Evolutionary conservation across 306 rosid species (phyloP).

Genomic region (Inga laurina): DNA sequence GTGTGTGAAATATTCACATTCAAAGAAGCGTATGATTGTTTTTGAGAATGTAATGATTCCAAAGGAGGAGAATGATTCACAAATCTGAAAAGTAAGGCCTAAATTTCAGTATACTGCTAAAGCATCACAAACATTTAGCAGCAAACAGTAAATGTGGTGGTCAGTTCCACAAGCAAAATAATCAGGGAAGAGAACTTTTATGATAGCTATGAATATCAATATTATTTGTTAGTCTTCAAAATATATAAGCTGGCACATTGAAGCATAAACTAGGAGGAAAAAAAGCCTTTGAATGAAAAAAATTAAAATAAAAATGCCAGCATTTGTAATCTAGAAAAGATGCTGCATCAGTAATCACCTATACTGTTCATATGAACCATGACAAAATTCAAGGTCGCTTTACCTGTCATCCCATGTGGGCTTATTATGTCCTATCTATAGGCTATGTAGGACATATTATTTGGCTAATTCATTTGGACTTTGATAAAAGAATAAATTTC

Average conservation of each 20-base stretch:
- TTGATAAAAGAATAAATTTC: background rate
- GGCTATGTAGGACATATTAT: background rate
- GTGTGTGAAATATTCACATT: background rate
- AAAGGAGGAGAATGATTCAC: constrained; percentile 3
- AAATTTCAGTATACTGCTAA: background rate
- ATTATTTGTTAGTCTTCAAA: background rate
- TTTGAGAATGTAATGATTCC: background rate
- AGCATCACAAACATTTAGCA: background rate
- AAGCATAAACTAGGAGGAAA: background rate
- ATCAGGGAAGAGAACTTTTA: background rate
- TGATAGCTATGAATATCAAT: background rate
- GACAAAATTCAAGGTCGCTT: constrained; percentile 24
- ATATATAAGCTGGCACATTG: background rate
- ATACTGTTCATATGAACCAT: background rate
- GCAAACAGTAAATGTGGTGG: background rate
- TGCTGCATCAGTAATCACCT: background rate
- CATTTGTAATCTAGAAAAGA: background rate
- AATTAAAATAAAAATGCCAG: background rate
- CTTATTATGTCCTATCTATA: constrained; percentile 29
- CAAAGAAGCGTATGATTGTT: background rate
- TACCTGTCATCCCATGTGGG: constrained; percentile 34
- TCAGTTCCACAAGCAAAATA: constrained; percentile 18
- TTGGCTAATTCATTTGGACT: background rate
- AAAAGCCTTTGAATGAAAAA: background rate
- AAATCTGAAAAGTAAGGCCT: constrained; percentile 24